Percentiles rank a stretch among this genome's conserved stretches.
Evolutionary conservation across 2,329 filamentous ascomycete species (phyloP).

Genomic region (Aspergillus jensenii): DNA sequence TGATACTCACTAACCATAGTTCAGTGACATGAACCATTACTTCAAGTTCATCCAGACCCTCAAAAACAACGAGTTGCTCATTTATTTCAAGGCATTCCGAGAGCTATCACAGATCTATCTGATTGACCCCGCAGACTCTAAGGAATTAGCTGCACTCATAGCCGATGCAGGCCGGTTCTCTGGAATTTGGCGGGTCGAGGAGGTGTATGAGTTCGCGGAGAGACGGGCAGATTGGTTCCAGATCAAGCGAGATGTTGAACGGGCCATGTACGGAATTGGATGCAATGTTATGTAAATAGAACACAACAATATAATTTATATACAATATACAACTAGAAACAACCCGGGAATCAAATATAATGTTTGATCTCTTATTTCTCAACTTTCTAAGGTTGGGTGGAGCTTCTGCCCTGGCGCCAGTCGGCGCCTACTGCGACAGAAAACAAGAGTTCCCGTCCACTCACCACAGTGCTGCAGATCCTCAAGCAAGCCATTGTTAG

Average conservation of each 20-base stretch:
- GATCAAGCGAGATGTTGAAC: conserved; percentile 84
- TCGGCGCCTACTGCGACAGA: conserved; percentile 16
- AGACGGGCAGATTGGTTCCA: conserved; percentile 92
- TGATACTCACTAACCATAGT: conserved; percentile 4
- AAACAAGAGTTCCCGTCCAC: conserved; percentile 7
- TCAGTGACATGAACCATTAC: conserved; percentile 91
- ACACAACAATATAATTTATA: conserved; percentile 19
- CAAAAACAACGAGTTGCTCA: conserved; percentile 76
- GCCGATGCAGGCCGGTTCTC: conserved; percentile 87
- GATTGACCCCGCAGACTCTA: conserved; percentile 81
- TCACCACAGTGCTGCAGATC: neutral
- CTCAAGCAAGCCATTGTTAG: conserved; percentile 1
- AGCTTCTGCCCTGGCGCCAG: conserved; percentile 16
- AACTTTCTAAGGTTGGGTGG: neutral
- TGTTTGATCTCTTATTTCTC: neutral
- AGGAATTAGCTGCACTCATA: conserved; percentile 93
- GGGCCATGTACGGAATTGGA: conserved; percentile 94
- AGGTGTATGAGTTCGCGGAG: conserved; percentile 97
- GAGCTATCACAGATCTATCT: conserved; percentile 95
- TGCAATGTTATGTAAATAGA: conserved; percentile 73
- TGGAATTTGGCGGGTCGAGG: conserved; percentile 90
- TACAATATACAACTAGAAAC: conserved; percentile 13
- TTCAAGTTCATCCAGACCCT: conserved; percentile 79
- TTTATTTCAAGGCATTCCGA: conserved; percentile 87
- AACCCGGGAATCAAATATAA: conserved; percentile 4